Percentiles rank a stretch among this genome's conserved stretches.
phyloP scores from a whole-genome alignment of 768 basidiomycete genomes.

The Lentinula sp. region DNA sequence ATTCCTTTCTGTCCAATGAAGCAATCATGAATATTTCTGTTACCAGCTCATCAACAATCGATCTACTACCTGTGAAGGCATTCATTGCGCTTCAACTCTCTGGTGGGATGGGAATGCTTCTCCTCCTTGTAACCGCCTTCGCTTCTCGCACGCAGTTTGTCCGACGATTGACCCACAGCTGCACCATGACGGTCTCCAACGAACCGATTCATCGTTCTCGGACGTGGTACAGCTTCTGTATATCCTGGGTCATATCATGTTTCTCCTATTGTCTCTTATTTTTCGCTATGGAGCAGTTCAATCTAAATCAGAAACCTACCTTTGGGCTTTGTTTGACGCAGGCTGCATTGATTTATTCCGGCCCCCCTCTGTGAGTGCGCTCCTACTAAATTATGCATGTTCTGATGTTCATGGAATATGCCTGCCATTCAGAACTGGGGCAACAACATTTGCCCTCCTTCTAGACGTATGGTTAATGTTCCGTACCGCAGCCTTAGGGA shows the following conservation, averaged over 20 bases:
- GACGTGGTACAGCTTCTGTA: slow-evolving; percentile 4
- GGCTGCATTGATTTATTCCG: slow-evolving; percentile 6
- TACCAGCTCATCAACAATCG: background rate
- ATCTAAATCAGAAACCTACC: background rate
- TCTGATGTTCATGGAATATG: too few relatives aligned
- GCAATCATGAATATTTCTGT: background rate
- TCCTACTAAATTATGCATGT: background rate
- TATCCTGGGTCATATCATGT: slow-evolving; percentile 9
- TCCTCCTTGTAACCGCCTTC: background rate
- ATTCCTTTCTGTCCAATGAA: background rate
- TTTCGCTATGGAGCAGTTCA: slow-evolving; percentile 1
- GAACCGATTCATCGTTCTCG: background rate
- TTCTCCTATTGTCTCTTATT: slow-evolving; percentile 8
- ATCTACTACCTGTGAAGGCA: background rate
- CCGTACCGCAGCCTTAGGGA: background rate
- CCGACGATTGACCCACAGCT: background rate
- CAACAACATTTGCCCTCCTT: background rate
- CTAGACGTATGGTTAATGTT: background rate
- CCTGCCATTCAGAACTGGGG: background rate
- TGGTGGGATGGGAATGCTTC: background rate
- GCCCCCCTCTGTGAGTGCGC: slow-evolving; percentile 7
- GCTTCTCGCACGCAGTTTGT: background rate
- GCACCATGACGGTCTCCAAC: background rate
- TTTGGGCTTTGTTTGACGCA: slow-evolving; percentile 7
- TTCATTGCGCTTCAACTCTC: background rate